These are phyloP conservation scores for Tuber umbilicatum DNA, from an alignment of 495 filamentous ascomycete genomes.

Conservation along the genomic window DNA sequence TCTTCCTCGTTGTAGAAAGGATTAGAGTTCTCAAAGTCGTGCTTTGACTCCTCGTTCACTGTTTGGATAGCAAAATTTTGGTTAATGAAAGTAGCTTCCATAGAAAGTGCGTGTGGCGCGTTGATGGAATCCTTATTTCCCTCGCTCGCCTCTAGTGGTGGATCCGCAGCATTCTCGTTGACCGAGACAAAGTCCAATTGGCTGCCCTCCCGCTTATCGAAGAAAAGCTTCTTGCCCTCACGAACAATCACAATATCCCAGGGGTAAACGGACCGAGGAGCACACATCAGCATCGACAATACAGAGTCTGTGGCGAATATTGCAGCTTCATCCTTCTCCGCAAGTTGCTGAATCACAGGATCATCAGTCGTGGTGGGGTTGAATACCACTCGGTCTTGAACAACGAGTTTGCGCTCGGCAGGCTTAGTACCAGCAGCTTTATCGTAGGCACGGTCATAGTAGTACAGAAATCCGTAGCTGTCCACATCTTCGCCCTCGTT, in stretches of 20 bases:
- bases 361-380: conserved; percentile 95
- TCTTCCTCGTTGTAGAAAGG: conserved; percentile 97
- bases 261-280: conserved; percentile 87
- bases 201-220: conserved; percentile 93
- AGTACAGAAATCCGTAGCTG: conserved; percentile 91
- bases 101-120: conserved; percentile 77
- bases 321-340: conserved; percentile 92
- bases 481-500: conserved; percentile 93
- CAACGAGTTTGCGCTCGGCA: conserved; percentile 73
- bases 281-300: conserved; percentile 98
- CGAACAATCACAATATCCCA: conserved; percentile 93
- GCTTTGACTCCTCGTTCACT: conserved; percentile 74
- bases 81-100: conserved; percentile 99
- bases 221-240: conserved; percentile 91
- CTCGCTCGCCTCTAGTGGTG: conserved; percentile 81
- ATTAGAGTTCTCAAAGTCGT: conserved; percentile 78
- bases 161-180: conserved; percentile 97
- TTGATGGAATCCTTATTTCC: conserved; percentile 93
- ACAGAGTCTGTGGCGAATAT: conserved; percentile 96
- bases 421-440: conserved; percentile 75
- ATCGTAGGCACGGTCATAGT: conserved; percentile 93
- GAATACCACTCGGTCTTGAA: conserved; percentile 89
- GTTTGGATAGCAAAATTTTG: conserved; percentile 97
- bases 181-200: conserved; percentile 95
- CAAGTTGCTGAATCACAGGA: conserved; percentile 91